These are phyloP conservation scores for Yamadazyma aaseri DNA, from an alignment of 1,139 yeast species.

Conservation along the genomic window DNA sequence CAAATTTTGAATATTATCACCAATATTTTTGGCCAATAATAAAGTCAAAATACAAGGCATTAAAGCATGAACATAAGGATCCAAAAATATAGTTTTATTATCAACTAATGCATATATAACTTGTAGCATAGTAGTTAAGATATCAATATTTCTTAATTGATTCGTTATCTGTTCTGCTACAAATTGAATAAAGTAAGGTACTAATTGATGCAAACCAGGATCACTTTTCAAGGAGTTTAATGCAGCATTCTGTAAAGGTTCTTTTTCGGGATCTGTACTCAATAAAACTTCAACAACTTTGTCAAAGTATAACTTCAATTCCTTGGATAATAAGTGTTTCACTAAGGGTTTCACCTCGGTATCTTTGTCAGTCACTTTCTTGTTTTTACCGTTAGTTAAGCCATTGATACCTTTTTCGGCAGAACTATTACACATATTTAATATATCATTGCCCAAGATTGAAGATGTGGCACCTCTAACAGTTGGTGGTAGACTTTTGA, in stretches of 20 bases:
- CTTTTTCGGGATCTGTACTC: constrained; percentile 58
- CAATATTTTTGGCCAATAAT: constrained; percentile 85
- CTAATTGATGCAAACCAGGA: constrained; percentile 94
- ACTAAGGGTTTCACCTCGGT: constrained; percentile 89
- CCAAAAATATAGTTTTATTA: constrained; percentile 84
- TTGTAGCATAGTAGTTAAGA: constrained; percentile 86
- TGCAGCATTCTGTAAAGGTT: constrained; percentile 71
- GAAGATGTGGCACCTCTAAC: constrained; percentile 68
- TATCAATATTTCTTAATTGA: constrained; percentile 70
- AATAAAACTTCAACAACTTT: constrained; percentile 80
- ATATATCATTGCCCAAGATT: constrained; percentile 42
- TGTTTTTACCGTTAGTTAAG: constrained; percentile 19
- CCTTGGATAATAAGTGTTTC: constrained; percentile 94
- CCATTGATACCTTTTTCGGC: constrained; percentile 14
- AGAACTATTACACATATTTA: constrained; percentile 23
- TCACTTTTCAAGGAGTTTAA: constrained; percentile 81
- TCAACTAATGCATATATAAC: constrained; percentile 82
- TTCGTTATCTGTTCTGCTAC: constrained; percentile 94
- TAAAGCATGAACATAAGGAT: constrained; percentile 93
- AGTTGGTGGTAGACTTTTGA: constrained; percentile 62
- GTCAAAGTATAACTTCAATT: constrained; percentile 89
- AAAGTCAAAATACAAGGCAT: constrained; percentile 94
- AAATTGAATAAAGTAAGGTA: constrained; percentile 94
- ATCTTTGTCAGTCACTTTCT: constrained; percentile 47
- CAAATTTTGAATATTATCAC: constrained; percentile 47